These are phyloP conservation scores for Eimeria mitis DNA, from an alignment of 169 alveolate species.

Conservation along the genomic window DNA sequence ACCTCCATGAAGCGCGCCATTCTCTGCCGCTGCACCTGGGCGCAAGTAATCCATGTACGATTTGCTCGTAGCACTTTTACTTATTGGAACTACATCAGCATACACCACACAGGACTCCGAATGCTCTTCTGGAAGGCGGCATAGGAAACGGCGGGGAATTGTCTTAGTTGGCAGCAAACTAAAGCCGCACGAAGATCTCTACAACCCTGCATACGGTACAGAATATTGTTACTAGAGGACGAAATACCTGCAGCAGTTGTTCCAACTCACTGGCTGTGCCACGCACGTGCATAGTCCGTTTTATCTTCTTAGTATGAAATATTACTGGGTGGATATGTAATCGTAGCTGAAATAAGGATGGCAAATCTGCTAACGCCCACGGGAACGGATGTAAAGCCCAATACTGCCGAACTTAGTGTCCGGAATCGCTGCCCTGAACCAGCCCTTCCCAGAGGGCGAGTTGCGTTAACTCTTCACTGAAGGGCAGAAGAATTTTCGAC, in stretches of 20 bases:
- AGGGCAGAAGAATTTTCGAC: not conserved
- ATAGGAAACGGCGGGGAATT: too few species aligned
- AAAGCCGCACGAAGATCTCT: not conserved
- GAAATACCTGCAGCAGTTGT: not conserved
- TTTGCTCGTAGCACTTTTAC: too few species aligned
- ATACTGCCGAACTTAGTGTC: not conserved
- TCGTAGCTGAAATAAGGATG: not conserved
- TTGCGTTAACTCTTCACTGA: not conserved
- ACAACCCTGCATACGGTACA: not conserved
- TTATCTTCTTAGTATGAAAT: not conserved
- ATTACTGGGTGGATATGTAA: not conserved
- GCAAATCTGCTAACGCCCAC: not conserved
- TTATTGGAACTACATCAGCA: too few species aligned
- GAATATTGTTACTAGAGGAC: not conserved
- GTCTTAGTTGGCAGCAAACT: too few species aligned
- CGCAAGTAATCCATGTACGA: too few species aligned
- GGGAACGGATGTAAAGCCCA: not conserved
- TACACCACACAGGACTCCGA: too few species aligned
- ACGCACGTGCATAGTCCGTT: not conserved
- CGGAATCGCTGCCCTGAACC: not conserved
- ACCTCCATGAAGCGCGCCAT: too few species aligned
- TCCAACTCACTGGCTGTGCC: not conserved
- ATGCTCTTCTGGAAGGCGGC: too few species aligned
- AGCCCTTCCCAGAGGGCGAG: not conserved
- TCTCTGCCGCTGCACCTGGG: too few species aligned